These are phyloP conservation scores for Aspergillus funiculosus DNA, from an alignment of 495 filamentous ascomycete genomes.

Conservation along the genomic window DNA sequence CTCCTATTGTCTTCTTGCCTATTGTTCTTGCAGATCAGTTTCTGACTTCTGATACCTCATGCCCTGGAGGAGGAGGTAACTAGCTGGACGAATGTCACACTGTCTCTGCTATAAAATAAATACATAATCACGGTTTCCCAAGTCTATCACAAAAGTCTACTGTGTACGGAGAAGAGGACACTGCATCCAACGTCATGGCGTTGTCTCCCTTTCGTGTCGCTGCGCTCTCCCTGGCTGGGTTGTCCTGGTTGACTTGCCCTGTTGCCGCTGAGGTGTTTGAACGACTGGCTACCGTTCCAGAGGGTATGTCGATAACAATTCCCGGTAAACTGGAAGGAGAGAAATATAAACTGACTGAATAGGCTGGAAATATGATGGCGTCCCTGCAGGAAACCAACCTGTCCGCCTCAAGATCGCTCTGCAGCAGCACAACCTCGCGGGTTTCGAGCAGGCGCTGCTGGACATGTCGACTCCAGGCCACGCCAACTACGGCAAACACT, in stretches of 20 bases:
- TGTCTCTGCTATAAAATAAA: too few species aligned
- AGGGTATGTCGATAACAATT: constrained; percentile 25
- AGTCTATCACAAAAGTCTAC: too few species aligned
- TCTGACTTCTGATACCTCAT: too few species aligned
- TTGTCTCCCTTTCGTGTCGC: constrained; percentile 25
- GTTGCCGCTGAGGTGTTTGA: constrained; percentile 36
- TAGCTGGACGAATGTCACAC: too few species aligned
- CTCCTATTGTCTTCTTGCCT: too few species aligned
- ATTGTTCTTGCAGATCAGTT: too few species aligned
- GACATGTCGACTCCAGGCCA: constrained; percentile 58
- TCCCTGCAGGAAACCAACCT: constrained; percentile 27
- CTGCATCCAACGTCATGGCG: constrained; percentile 28
- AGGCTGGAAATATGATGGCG: constrained; percentile 37
- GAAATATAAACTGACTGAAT: neutral
- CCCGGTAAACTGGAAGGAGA: neutral
- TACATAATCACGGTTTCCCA: too few species aligned
- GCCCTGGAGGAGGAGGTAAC: too few species aligned
- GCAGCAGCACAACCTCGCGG: constrained; percentile 48
- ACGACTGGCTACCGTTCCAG: constrained; percentile 29
- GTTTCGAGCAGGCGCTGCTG: constrained; percentile 55
- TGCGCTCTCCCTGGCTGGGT: constrained; percentile 37
- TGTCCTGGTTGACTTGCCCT: constrained; percentile 35
- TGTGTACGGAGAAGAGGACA: too few species aligned
- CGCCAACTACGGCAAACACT: constrained; percentile 57
- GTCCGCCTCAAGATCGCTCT: constrained; percentile 46